A percentile compares a stretch with the other conserved stretches of the same genome.
These are phyloP conservation scores for Penicillium fuscoglaucum DNA, from an alignment of 2,329 filamentous ascomycete species.

Conservation along the genomic window DNA sequence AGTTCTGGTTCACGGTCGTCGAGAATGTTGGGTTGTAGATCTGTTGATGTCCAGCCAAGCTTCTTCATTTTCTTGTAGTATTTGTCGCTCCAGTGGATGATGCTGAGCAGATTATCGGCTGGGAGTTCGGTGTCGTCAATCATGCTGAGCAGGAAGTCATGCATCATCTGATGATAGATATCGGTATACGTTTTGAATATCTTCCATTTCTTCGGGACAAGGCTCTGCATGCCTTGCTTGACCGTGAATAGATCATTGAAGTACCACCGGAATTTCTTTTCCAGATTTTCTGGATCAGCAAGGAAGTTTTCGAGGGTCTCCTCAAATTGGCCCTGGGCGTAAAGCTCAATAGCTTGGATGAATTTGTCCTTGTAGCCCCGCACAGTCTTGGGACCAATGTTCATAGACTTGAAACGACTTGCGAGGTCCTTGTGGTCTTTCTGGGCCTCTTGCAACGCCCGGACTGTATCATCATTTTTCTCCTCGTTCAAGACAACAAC, in stretches of 20 bases:
- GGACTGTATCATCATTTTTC: constrained; percentile 88
- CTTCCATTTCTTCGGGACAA: constrained; percentile 96
- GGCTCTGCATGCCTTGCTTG: constrained; percentile 82
- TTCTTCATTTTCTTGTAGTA: constrained; percentile 97
- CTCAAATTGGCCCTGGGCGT: constrained; percentile 72
- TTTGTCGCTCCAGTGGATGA: constrained; percentile 92
- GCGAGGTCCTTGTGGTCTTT: constrained; percentile 95
- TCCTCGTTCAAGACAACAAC: constrained; percentile 94
- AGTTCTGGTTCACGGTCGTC: constrained; percentile 88
- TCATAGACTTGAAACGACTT: constrained; percentile 90
- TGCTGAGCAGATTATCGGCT: constrained; percentile 82
- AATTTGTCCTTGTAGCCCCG: constrained; percentile 98
- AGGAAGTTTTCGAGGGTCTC: constrained; percentile 72
- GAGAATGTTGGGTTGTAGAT: constrained; percentile 82
- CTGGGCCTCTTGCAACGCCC: constrained; percentile 89
- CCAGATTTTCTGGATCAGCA: constrained; percentile 76
- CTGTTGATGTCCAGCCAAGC: constrained; percentile 73
- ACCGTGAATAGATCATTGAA: constrained; percentile 98
- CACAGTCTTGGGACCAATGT: constrained; percentile 85
- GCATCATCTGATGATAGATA: constrained; percentile 94
- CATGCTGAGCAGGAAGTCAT: constrained; percentile 81
- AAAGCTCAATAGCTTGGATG: constrained; percentile 72
- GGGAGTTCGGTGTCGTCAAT: constrained; percentile 83
- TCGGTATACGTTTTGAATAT: constrained; percentile 87
- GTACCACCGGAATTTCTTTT: constrained; percentile 91